A percentile compares a stretch with the other conserved stretches of the same genome.
These are phyloP conservation scores for Mortierella sp. DNA, from an alignment of 371 early-diverging fungal species.

Conservation along the genomic window DNA sequence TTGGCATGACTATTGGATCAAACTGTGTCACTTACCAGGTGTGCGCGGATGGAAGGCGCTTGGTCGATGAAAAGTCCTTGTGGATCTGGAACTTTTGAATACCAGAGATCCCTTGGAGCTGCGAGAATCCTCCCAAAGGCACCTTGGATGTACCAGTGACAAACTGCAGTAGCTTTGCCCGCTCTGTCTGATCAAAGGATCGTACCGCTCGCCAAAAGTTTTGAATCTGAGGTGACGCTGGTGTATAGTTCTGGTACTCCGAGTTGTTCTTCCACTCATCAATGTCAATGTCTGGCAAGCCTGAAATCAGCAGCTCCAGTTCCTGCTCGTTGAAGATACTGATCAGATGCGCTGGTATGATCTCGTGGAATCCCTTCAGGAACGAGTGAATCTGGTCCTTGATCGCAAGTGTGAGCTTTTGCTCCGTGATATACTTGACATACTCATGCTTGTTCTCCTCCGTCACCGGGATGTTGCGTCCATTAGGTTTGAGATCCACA, in stretches of 20 bases:
- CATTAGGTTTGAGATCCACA: constrained; percentile 91
- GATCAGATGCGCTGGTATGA: constrained; percentile 91
- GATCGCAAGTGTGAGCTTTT: constrained; percentile 88
- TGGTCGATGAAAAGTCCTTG: constrained; percentile 90
- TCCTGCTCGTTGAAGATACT: constrained; percentile 99
- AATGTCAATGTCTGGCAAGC: constrained; percentile 97
- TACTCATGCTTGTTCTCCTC: constrained; percentile 98
- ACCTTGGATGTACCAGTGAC: constrained; percentile 98
- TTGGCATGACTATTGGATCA: no score
- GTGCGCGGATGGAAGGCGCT: constrained; percentile 96
- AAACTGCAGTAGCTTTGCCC: constrained; percentile 98
- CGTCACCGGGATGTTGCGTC: constrained; percentile 92
- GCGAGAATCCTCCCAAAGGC: constrained; percentile 96
- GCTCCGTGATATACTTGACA: constrained; percentile 91
- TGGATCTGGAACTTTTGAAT: constrained; percentile 99
- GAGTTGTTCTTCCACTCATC: constrained; percentile 99
- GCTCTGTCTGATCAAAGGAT: constrained; percentile 95
- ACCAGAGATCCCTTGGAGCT: constrained; percentile 94
- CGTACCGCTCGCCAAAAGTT: constrained; percentile 99
- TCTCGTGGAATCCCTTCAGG: constrained; percentile 95
- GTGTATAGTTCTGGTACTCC: constrained; percentile 92
- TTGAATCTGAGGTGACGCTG: constrained; percentile 90
- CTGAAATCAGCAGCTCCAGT: constrained; percentile 97
- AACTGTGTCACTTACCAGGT: constrained; percentile 98
- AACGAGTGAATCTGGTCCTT: constrained; percentile 96